Evolutionary conservation across 495 filamentous ascomycete genomes (phyloP), one percentile per base, ranked within the genome.

Genomic region (Aspergillus avenaceus): DNA sequence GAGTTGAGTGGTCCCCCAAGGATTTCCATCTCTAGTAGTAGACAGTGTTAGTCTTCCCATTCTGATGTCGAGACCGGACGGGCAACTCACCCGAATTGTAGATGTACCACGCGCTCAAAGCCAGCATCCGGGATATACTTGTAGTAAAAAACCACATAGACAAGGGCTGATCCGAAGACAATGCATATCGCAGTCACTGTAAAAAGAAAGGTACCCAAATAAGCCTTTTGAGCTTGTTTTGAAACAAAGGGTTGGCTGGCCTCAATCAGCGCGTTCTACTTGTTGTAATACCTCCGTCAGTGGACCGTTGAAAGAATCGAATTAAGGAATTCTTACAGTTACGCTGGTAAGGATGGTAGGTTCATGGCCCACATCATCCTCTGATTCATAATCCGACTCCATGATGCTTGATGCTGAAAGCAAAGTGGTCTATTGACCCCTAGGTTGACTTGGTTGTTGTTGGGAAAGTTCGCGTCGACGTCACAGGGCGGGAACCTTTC

Each of bases 111-210:
- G 27, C 85, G 76, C 21, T 82, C 75, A 29, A 86, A 74, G 41
- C 79, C 77, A 27, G 83, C 69, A 37, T 86, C 82, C 1, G 93
- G 93, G 26, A 98, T 83, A 65, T 87, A 90, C 52, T 80, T 79
- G 62, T 81, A 76, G 73, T 96, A 97, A 64, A 96, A 93, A 8
- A 87, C 58, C 14, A 77, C 70, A 62, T 96, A 96, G 5, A 83
- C 84, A 19, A 84, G 45, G 2, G 76, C 72, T 2, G 90, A 83
- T 18, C 88, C 63, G 16, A 70, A 78, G 24, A 88, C 63, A 32
- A 96, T 76, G 28, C 78, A 56, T 7, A 80, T 24, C 11, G 77
- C 80, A 1, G 84, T 77, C 22, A 71, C 59, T 43, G 80, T 59
- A 58, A 90, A 79, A 22, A 95, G 70, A 9, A 81, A 53, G n/a